Percentiles rank a stretch among this genome's conserved stretches.
Conservation (phyloP, 495 filamentous ascomycete species). For the Penicillium coprophilum region DNA sequence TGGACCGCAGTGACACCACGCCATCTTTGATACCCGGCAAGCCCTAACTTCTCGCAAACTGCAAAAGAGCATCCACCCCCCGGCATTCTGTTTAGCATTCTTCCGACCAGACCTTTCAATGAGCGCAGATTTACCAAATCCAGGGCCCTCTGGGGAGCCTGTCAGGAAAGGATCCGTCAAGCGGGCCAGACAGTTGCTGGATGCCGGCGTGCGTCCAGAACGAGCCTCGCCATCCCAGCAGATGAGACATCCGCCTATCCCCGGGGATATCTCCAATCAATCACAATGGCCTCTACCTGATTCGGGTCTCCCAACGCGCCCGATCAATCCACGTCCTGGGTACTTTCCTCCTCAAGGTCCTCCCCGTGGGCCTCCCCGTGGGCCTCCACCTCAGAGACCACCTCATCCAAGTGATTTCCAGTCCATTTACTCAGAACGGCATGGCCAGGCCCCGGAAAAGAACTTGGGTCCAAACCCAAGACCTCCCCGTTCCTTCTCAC, state of each 20-base stretch:
- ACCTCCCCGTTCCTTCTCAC: constrained; percentile 52
- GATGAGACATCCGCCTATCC: constrained; percentile 21
- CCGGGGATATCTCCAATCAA: constrained; percentile 27
- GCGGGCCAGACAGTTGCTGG: constrained; percentile 52
- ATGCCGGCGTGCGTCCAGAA: constrained; percentile 47
- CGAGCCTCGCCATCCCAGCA: constrained; percentile 28
- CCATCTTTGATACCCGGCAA: constrained; percentile 6
- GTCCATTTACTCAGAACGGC: constrained; percentile 47
- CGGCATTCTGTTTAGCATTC: not conserved
- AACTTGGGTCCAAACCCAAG: constrained; percentile 47
- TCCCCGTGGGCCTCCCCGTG: constrained; percentile 58
- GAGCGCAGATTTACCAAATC: constrained; percentile 15
- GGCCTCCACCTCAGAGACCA: constrained; percentile 59
- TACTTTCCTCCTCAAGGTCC: constrained; percentile 51
- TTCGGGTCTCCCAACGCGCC: constrained; percentile 29
- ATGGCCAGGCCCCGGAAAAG: constrained; percentile 53
- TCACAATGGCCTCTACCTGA: constrained; percentile 47
- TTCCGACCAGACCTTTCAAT: constrained; percentile 12
- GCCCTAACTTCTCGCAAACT: constrained; percentile 5
- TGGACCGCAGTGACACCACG: not conserved
- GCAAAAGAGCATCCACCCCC: not conserved
- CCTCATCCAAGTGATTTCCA: constrained; percentile 53
- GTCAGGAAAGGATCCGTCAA: constrained; percentile 45
- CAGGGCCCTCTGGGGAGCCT: constrained; percentile 15
- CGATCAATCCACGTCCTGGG: constrained; percentile 37